These are phyloP conservation scores for Sporothrix pseudoabietina DNA, from an alignment of 2,329 filamentous ascomycete species.

Conservation along the genomic window DNA sequence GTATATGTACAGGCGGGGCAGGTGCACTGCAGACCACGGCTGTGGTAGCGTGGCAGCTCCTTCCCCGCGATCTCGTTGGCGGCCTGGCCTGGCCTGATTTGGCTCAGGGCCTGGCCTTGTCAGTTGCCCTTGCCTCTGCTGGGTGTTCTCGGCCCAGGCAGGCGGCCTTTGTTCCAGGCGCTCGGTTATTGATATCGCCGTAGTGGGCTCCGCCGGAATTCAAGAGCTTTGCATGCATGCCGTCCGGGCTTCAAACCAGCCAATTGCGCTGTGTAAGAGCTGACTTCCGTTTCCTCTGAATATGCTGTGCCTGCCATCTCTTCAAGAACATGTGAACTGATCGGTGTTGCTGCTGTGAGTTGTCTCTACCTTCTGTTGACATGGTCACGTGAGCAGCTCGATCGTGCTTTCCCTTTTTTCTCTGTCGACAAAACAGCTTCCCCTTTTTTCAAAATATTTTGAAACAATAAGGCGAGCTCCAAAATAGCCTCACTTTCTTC, in stretches of 20 bases:
- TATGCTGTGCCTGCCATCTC: background rate
- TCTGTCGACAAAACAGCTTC: no score
- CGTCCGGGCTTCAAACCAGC: background rate
- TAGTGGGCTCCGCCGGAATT: conserved; percentile 14
- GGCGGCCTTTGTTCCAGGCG: background rate
- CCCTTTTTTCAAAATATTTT: background rate
- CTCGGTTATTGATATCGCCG: conserved; percentile 24
- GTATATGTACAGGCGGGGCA: background rate
- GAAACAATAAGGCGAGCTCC: background rate
- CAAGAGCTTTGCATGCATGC: background rate
- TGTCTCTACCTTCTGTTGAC: background rate
- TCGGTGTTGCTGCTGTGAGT: background rate
- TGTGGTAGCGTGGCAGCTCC: background rate
- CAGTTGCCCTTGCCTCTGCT: background rate
- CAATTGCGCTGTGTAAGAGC: background rate
- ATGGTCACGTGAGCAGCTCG: conserved; percentile 6
- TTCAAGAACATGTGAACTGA: background rate
- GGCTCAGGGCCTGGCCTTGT: background rate
- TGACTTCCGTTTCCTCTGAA: no score
- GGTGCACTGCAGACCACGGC: background rate
- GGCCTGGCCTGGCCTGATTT: background rate
- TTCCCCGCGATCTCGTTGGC: conserved; percentile 28
- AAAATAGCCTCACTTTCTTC: background rate
- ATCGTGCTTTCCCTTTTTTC: background rate
- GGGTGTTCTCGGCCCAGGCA: background rate